Percentiles rank a stretch among this genome's conserved stretches.
These are phyloP conservation scores for Saussurea involucrata DNA, from an alignment of 129 eudicot genomes.

Conservation along the genomic window DNA sequence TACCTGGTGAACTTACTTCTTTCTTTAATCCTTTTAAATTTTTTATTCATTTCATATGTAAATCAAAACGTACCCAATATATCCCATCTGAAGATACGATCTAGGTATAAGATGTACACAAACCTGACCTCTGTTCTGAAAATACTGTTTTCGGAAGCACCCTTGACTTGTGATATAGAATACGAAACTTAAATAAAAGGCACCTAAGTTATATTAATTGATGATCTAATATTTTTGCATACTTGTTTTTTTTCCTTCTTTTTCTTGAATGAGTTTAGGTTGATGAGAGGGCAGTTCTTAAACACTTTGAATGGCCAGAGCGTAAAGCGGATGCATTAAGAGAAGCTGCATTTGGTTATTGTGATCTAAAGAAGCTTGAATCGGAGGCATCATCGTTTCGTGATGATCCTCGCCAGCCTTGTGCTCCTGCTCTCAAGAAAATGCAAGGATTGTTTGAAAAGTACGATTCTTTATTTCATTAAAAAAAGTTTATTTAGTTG, in stretches of 20 bases:
- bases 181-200: no score
- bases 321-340: slow-evolving; percentile 89
- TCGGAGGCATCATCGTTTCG: slow-evolving; percentile 70
- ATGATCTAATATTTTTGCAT: background rate
- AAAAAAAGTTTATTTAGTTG: background rate
- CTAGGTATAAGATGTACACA: background rate
- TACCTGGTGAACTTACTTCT: slow-evolving; percentile 53
- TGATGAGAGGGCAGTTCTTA: slow-evolving; percentile 96
- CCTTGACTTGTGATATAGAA: no score
- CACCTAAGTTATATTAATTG: background rate
- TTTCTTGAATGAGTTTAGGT: slow-evolving; percentile 43
- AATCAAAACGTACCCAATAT: no score
- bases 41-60: background rate
- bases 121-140: background rate
- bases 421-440: slow-evolving; percentile 78
- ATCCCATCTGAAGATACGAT: background rate
- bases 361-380: slow-evolving; percentile 85
- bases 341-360: slow-evolving; percentile 96
- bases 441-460: slow-evolving; percentile 94
- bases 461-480: slow-evolving; percentile 27
- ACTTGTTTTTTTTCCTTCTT: background rate
- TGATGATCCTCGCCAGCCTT: slow-evolving; percentile 76
- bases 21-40: background rate
- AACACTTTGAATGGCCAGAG: slow-evolving; percentile 97
- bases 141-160: no score